phyloP scores from a whole-genome alignment of 192 early-diverging fungal species.

The Rhizophagus prolifer region DNA sequence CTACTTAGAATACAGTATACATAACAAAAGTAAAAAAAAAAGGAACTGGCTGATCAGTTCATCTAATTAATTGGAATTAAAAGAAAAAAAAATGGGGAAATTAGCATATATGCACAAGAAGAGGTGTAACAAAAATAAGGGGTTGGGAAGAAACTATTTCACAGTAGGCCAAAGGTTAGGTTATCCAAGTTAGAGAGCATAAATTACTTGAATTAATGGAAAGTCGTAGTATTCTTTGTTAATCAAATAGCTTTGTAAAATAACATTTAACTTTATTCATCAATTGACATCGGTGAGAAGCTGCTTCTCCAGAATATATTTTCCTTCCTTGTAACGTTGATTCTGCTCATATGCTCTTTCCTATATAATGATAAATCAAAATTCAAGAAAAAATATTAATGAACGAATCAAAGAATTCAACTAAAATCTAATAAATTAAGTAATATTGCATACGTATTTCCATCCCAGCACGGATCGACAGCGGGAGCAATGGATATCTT shows the following conservation, averaged over 20 bases:
- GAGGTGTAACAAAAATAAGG: background rate
- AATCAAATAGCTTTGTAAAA: background rate
- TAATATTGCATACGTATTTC: slow-evolving; percentile 54
- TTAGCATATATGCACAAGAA: slow-evolving; percentile 8
- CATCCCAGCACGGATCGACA: slow-evolving; percentile 57
- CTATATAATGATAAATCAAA: slow-evolving; percentile 22
- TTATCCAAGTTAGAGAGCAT: background rate
- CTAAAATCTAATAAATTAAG: background rate
- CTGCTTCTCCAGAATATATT: slow-evolving; percentile 67
- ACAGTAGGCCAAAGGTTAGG: background rate
- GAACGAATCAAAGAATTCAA: background rate
- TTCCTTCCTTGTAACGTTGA: slow-evolving; percentile 78
- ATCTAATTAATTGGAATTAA: background rate
- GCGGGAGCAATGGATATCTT: slow-evolving; percentile 63
- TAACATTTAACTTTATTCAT: background rate
- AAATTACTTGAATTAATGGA: background rate
- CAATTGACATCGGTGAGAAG: slow-evolving; percentile 47
- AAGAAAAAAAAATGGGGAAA: background rate
- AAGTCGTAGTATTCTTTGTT: background rate
- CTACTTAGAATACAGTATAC: background rate
- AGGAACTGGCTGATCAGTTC: background rate
- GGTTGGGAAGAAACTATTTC: background rate
- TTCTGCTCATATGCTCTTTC: slow-evolving; percentile 60
- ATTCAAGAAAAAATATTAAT: background rate
- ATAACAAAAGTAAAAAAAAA: background rate